Evolutionary conservation across 208 protist species (phyloP).

Genomic region (Naegleria fowleri): DNA sequence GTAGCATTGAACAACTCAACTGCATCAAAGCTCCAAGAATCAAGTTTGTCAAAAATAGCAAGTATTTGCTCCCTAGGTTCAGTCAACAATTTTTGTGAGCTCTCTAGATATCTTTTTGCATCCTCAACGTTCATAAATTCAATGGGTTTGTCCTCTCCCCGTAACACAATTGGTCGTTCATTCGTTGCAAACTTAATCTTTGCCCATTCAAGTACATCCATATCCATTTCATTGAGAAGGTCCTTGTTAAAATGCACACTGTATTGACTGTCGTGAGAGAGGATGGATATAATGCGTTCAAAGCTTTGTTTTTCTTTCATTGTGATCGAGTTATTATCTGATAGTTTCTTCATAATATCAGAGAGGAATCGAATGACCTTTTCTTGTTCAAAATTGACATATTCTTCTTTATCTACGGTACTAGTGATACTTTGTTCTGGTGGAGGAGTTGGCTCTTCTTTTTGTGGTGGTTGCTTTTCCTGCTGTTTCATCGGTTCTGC

Average conservation of each 20-base stretch:
- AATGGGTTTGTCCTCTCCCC: background rate
- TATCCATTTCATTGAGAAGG: background rate
- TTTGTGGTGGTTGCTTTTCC: background rate
- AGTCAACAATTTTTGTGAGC: background rate
- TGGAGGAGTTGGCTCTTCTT: background rate
- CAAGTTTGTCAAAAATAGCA: background rate
- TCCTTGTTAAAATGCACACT: background rate
- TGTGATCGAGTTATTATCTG: background rate
- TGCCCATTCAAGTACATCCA: background rate
- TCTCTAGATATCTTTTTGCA: background rate
- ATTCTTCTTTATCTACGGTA: background rate
- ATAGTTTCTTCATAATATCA: background rate
- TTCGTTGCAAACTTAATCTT: background rate
- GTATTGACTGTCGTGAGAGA: background rate
- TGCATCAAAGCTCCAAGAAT: constrained; percentile 69
- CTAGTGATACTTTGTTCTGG: background rate
- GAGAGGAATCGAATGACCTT: background rate
- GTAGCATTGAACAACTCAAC: constrained; percentile 70
- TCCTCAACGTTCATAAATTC: background rate
- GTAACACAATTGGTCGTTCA: too few species aligned
- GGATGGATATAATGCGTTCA: background rate
- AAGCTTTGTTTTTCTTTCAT: background rate
- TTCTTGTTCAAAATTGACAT: background rate
- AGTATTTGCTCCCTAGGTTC: background rate
- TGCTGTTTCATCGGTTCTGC: background rate